Conservation (phyloP, 805 yeast genomes). For the Lipomyces chichibuensis region DNA sequence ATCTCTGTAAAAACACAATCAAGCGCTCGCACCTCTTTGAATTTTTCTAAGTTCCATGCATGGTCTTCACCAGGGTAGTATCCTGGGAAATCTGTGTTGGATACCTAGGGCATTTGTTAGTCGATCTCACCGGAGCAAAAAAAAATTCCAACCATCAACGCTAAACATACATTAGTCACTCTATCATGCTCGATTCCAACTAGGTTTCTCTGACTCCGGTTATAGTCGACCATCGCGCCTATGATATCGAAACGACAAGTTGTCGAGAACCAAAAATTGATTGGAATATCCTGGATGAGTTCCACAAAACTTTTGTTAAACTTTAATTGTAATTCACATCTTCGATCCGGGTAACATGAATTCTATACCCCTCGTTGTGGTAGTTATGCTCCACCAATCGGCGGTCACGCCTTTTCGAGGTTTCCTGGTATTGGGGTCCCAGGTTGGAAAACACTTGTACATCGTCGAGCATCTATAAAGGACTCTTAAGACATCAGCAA, state of each 20-base stretch:
- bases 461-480: neutral
- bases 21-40: slow-evolving; percentile 52
- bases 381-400: slow-evolving; percentile 23
- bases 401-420: slow-evolving; percentile 14
- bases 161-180: slow-evolving; percentile 65
- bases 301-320: neutral
- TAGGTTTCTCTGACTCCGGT: slow-evolving; percentile 49
- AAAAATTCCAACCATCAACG: neutral
- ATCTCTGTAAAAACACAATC: neutral
- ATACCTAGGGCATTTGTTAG: slow-evolving; percentile 44
- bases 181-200: slow-evolving; percentile 89
- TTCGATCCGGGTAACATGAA: slow-evolving; percentile 11
- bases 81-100: slow-evolving; percentile 92
- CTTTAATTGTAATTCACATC: neutral
- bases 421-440: neutral
- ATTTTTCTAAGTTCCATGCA: slow-evolving; percentile 83
- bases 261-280: neutral
- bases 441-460: neutral
- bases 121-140: neutral
- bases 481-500: neutral
- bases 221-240: slow-evolving; percentile 14
- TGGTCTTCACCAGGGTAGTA: slow-evolving; percentile 64
- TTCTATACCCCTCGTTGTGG: neutral
- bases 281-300: neutral
- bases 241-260: neutral